Evolutionary conservation across 2,329 filamentous ascomycete species (phyloP), one percentile per base, ranked within the genome.

Genomic region (Aspergillus arachidicola): DNA sequence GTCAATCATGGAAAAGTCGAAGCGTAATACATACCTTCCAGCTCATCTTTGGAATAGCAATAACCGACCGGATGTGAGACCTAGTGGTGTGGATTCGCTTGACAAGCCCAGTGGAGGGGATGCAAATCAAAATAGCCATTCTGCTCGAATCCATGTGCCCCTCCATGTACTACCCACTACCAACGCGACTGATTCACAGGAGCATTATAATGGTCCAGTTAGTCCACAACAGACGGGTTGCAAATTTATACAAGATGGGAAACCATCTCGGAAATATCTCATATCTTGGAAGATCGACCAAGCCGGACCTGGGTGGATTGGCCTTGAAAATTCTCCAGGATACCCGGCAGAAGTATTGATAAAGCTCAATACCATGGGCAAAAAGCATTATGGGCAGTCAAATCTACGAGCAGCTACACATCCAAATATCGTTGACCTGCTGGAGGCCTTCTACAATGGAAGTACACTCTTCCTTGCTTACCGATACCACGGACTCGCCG

Each of bases 301-400:
- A 34, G 50, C 50, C n/a, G 50, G 50, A 21, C 50, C n/a, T 54
- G 50, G 50, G 16, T 54, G 50, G 50, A 54, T 54, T 32, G 50
- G 50, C n/a, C 50, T 54, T 21, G 50, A 54, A 54, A 54, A 54
- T 34, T 32, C 28, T 21, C 50, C 50, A 34, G 50, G 50, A 54
- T 54, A 54, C 34, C 50, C 50, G 28, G 28, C 16, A 32, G 28
- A 54, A 34, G 50, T 54, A 28, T 54, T 54, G 50, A 32, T 54
- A 34, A 54, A 54, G 21, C 28, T 32, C 19, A 32, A 32, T 6
- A 19, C 50, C 50, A 34, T 34, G 28, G 50, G 28, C 50, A 54
- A 54, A n/a, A 54, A 54, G 50, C 50, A 54, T 34, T 32, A 54
- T 54, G 16, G 41, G n/a, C 16, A 43, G 41, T 54, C 50, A 54